phyloP scores from a whole-genome alignment of 768 basidiomycete species.

The Glaciozyma martinii region DNA sequence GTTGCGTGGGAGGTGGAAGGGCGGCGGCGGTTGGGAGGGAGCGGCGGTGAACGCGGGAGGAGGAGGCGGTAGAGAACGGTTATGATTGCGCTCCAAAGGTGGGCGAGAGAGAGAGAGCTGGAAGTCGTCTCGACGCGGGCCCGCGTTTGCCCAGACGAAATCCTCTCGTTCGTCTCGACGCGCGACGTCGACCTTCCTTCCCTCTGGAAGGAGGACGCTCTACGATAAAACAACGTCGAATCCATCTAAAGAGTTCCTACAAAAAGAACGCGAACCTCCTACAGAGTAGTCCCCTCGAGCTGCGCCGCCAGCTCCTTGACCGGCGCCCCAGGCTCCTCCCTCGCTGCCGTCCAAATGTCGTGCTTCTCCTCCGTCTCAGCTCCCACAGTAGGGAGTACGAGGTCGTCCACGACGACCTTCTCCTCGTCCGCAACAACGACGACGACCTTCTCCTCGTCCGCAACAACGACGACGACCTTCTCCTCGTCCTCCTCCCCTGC shows the following conservation, averaged over 20 bases:
- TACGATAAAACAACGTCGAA: not conserved
- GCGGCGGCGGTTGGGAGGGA: not conserved
- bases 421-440: not conserved
- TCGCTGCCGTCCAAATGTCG: constrained; percentile 3
- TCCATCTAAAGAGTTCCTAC: not conserved
- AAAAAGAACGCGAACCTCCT: not conserved
- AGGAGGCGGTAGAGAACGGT: not conserved
- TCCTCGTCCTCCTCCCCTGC: not conserved
- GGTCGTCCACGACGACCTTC: not conserved
- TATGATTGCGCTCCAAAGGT: too few species aligned
- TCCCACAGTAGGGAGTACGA: not conserved
- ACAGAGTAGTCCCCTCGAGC: constrained; percentile 14
- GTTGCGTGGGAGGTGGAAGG: too few species aligned
- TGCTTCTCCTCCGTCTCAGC: not conserved
- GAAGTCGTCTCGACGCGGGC: too few species aligned
- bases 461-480: not conserved
- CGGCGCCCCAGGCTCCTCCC: constrained; percentile 13
- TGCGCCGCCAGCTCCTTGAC: constrained; percentile 16
- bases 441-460: not conserved
- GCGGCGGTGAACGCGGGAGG: not conserved
- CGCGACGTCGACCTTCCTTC: too few species aligned
- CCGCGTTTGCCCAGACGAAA: too few species aligned
- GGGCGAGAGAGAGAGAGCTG: too few species aligned
- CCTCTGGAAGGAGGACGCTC: too few species aligned
- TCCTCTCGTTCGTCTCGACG: too few species aligned